phyloP scores from a whole-genome alignment of 345 rosid species.

The Draba incana region DNA sequence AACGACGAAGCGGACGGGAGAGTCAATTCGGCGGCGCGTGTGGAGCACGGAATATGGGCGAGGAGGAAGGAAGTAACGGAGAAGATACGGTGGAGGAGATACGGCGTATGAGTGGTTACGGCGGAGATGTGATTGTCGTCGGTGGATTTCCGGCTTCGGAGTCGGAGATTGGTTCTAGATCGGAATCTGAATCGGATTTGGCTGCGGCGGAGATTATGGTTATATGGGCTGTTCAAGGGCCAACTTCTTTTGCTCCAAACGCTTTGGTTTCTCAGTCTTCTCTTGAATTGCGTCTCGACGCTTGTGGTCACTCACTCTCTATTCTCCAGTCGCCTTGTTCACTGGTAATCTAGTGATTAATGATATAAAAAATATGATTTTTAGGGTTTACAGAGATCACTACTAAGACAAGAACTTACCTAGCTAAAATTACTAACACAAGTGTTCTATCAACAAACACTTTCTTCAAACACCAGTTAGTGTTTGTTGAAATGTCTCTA shows the following conservation, averaged over 20 bases:
- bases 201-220: constrained; percentile 89
- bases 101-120: constrained; percentile 57
- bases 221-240: constrained; percentile 89
- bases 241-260: constrained; percentile 71
- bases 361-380: neutral
- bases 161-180: neutral
- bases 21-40: constrained; percentile 23
- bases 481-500: constrained; percentile 7
- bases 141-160: constrained; percentile 39
- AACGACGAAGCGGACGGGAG: constrained; percentile 16
- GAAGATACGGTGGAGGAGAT: constrained; percentile 45
- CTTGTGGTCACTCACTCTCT: constrained; percentile 82
- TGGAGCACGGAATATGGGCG: constrained; percentile 19
- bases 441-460: too few relatives aligned
- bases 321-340: constrained; percentile 94
- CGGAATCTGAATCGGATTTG: constrained; percentile 53
- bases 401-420: too few relatives aligned
- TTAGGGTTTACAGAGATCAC: neutral
- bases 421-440: too few relatives aligned
- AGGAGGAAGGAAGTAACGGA: constrained; percentile 28
- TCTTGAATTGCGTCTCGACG: constrained; percentile 73
- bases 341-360: constrained; percentile 46
- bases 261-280: constrained; percentile 82
- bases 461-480: too few relatives aligned
- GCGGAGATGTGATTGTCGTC: constrained; percentile 54